Conservation (phyloP, 805 yeast genomes). For the Lipomyces oligophaga region DNA sequence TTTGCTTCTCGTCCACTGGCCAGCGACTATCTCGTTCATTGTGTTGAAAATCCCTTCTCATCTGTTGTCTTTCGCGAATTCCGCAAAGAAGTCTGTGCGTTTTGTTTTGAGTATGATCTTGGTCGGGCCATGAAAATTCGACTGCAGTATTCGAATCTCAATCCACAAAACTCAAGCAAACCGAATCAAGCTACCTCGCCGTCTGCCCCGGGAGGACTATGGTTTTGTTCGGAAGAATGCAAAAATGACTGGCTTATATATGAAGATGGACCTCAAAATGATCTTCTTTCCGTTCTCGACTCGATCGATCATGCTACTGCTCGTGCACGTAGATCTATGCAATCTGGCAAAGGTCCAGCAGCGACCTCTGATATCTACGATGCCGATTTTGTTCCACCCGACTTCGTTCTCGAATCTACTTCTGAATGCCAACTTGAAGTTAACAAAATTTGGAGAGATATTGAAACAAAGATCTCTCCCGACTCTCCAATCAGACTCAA, state of each 20-base stretch:
- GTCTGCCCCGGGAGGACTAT: conserved; percentile 41
- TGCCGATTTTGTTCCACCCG: conserved; percentile 21
- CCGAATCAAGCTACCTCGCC: not conserved
- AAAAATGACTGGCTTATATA: conserved; percentile 36
- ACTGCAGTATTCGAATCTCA: conserved; percentile 22
- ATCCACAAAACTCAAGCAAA: not conserved
- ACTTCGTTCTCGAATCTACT: conserved; percentile 1
- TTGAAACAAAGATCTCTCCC: conserved; percentile 1
- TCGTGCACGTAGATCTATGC: conserved; percentile 15
- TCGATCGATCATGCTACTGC: conserved; percentile 38
- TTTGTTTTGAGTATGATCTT: conserved; percentile 49
- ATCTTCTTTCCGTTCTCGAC: conserved; percentile 42
- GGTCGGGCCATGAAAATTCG: conserved; percentile 49
- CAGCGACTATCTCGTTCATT: conserved; percentile 42
- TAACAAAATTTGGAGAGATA: conserved; percentile 9
- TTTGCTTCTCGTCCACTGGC: conserved; percentile 46
- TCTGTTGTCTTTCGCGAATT: conserved; percentile 50
- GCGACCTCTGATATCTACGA: conserved; percentile 7
- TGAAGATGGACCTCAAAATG: conserved; percentile 38
- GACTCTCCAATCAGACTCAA: conserved; percentile 1
- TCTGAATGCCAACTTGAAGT: conserved; percentile 9
- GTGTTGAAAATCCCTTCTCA: conserved; percentile 45
- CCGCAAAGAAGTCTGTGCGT: conserved; percentile 58
- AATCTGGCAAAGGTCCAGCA: conserved; percentile 2
- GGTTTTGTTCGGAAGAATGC: conserved; percentile 55